Conservation (phyloP, 2,329 filamentous ascomycete species). For the Ilyonectria mors-panacis region DNA sequence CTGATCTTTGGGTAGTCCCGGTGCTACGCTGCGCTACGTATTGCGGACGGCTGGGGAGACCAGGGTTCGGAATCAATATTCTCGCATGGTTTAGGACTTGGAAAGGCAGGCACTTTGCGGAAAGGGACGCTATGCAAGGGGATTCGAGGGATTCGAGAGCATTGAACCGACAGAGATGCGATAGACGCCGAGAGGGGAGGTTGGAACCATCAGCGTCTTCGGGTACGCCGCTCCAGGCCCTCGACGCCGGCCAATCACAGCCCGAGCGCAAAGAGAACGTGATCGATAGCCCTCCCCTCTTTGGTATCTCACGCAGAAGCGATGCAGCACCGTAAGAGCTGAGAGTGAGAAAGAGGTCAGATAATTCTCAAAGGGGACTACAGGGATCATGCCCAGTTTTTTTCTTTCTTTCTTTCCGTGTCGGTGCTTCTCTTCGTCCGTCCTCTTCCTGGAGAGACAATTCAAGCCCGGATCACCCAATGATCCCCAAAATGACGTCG, state of each 20-base stretch:
- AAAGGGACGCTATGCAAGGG: neutral
- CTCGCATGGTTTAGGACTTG: neutral
- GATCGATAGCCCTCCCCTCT: neutral
- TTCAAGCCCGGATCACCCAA: neutral
- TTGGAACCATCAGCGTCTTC: neutral
- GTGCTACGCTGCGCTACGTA: neutral
- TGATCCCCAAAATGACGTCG: neutral
- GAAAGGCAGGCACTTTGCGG: neutral
- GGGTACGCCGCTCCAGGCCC: neutral
- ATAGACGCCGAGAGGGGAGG: neutral
- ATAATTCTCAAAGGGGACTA: neutral
- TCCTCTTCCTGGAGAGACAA: neutral
- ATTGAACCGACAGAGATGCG: neutral
- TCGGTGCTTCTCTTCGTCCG: neutral
- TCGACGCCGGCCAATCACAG: constrained; percentile 20
- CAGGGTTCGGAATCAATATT: neutral
- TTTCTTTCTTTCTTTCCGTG: neutral
- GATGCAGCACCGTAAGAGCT: neutral
- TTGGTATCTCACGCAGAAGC: constrained; percentile 1
- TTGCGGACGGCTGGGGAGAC: constrained; percentile 5
- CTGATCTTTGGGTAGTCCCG: neutral
- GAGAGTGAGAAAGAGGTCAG: neutral
- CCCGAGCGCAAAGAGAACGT: constrained; percentile 30
- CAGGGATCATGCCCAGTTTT: constrained; percentile 22
- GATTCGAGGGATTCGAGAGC: neutral